Percentiles rank a stretch among this genome's conserved stretches.
Evolutionary conservation across 805 yeast genomes (phyloP).

Genomic region (Candida anglica): DNA sequence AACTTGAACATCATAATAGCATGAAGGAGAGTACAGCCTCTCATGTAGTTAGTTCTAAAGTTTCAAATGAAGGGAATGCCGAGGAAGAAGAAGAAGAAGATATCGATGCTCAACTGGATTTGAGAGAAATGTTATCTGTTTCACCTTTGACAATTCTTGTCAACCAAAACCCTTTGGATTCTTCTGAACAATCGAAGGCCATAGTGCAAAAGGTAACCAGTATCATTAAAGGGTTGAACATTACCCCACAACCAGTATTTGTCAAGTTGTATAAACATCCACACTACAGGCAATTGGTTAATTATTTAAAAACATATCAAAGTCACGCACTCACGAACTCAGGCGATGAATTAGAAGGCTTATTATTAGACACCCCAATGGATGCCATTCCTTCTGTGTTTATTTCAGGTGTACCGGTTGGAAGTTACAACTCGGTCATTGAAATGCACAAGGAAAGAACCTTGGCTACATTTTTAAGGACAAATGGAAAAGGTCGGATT

Average conservation of each 20-base stretch:
- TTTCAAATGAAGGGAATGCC: background rate
- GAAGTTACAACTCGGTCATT: slow-evolving; percentile 21
- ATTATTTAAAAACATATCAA: slow-evolving; percentile 18
- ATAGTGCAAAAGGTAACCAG: slow-evolving; percentile 13
- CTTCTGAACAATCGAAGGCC: slow-evolving; percentile 3
- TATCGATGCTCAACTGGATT: slow-evolving; percentile 17
- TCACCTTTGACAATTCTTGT: slow-evolving; percentile 24
- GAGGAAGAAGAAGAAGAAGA: slow-evolving; percentile 1
- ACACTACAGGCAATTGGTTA: slow-evolving; percentile 16
- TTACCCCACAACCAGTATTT: slow-evolving; percentile 30
- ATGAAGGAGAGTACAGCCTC: background rate
- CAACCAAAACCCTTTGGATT: slow-evolving; percentile 6
- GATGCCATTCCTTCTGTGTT: slow-evolving; percentile 27
- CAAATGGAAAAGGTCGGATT: slow-evolving; percentile 24
- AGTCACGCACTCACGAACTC: slow-evolving; percentile 3
- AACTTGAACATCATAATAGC: background rate
- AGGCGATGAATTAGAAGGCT: background rate
- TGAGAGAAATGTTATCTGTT: slow-evolving; percentile 29
- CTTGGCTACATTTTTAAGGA: slow-evolving; percentile 18
- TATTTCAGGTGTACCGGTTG: slow-evolving; percentile 30
- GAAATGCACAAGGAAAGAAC: slow-evolving; percentile 14
- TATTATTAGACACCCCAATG: slow-evolving; percentile 6
- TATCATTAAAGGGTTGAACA: slow-evolving; percentile 17
- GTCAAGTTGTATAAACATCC: slow-evolving; percentile 31
- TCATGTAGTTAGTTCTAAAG: background rate